A percentile compares a stretch with the other conserved stretches of the same genome.
These are phyloP conservation scores for Rasamsonia emersonii DNA, from an alignment of 2,329 filamentous ascomycete species.

Conservation along the genomic window DNA sequence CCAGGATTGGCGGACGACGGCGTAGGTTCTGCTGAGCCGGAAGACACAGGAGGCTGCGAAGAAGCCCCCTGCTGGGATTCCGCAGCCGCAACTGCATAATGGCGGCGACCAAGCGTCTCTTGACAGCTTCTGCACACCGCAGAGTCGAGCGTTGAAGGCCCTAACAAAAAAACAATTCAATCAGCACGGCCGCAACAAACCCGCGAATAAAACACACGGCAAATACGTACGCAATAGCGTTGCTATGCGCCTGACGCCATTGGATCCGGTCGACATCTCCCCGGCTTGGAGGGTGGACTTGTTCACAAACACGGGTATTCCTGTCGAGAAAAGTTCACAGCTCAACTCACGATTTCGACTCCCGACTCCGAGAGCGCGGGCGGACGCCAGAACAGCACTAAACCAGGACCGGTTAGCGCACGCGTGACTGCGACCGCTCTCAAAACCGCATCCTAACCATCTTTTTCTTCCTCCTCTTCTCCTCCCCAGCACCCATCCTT, in stretches of 20 bases:
- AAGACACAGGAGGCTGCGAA: constrained; percentile 24
- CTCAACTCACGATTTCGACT: constrained; percentile 13
- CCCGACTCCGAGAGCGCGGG: constrained; percentile 1
- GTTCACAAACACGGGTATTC: constrained; percentile 10
- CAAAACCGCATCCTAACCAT: constrained; percentile 15
- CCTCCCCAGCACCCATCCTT: constrained; percentile 70
- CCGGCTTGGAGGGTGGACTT: constrained; percentile 10
- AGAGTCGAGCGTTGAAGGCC: constrained; percentile 30
- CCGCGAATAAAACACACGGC: neutral
- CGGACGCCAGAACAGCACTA: constrained; percentile 1
- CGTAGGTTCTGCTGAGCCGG: constrained; percentile 29
- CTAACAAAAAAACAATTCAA: constrained; percentile 13
- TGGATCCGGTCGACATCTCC: constrained; percentile 33
- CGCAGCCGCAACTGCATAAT: constrained; percentile 33
- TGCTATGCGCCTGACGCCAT: constrained; percentile 32
- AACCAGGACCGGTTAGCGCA: neutral
- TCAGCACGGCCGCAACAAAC: constrained; percentile 2
- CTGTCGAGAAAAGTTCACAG: constrained; percentile 30
- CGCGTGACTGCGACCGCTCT: constrained; percentile 13
- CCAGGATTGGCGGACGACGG: constrained; percentile 18
- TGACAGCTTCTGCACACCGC: constrained; percentile 37
- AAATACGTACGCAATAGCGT: constrained; percentile 29
- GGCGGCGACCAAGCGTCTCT: constrained; percentile 31
- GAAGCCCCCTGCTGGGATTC: constrained; percentile 21
- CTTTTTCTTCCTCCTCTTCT: constrained; percentile 23